Percentiles rank a stretch among this genome's conserved stretches.
These are phyloP conservation scores for Oligophagozyma castellii DNA, from an alignment of 1,139 yeast genomes.

Conservation along the genomic window DNA sequence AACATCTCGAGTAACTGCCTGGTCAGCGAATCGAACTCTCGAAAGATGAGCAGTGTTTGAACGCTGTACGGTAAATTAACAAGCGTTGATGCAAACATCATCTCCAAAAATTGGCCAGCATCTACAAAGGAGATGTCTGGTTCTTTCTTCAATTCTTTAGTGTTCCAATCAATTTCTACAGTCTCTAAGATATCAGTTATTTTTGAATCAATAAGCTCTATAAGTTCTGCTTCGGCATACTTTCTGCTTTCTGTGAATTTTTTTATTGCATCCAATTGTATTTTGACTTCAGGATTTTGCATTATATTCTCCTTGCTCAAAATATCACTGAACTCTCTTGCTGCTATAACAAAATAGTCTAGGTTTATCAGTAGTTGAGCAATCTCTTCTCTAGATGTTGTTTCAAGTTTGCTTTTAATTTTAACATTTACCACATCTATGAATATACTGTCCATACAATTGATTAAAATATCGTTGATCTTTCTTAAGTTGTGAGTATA, in stretches of 20 bases:
- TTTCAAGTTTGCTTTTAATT: slow-evolving; percentile 48
- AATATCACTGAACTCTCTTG: slow-evolving; percentile 30
- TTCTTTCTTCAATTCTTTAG: slow-evolving; percentile 37
- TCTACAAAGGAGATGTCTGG: slow-evolving; percentile 73
- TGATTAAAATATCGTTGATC: slow-evolving; percentile 38
- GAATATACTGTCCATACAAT: slow-evolving; percentile 56
- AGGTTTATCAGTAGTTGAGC: slow-evolving; percentile 81
- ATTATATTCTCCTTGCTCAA: slow-evolving; percentile 30
- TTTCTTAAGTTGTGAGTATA: slow-evolving; percentile 41
- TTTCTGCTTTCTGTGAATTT: slow-evolving; percentile 51
- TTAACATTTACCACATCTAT: slow-evolving; percentile 59
- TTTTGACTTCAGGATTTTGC: slow-evolving; percentile 39
- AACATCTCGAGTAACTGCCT: slow-evolving; percentile 53
- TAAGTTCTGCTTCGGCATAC: slow-evolving; percentile 68
- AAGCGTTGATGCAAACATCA: slow-evolving; percentile 78
- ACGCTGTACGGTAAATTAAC: slow-evolving; percentile 69
- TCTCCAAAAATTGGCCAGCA: slow-evolving; percentile 76
- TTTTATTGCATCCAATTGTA: slow-evolving; percentile 42
- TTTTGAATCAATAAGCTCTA: slow-evolving; percentile 66
- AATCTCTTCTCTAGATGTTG: slow-evolving; percentile 75
- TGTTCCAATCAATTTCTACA: slow-evolving; percentile 74
- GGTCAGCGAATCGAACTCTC: slow-evolving; percentile 79
- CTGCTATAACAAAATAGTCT: slow-evolving; percentile 62
- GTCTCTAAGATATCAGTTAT: slow-evolving; percentile 70
- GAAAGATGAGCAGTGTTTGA: slow-evolving; percentile 63